phyloP scores from a whole-genome alignment of 2,329 filamentous ascomycete genomes.

The Cordyceps militaris region DNA sequence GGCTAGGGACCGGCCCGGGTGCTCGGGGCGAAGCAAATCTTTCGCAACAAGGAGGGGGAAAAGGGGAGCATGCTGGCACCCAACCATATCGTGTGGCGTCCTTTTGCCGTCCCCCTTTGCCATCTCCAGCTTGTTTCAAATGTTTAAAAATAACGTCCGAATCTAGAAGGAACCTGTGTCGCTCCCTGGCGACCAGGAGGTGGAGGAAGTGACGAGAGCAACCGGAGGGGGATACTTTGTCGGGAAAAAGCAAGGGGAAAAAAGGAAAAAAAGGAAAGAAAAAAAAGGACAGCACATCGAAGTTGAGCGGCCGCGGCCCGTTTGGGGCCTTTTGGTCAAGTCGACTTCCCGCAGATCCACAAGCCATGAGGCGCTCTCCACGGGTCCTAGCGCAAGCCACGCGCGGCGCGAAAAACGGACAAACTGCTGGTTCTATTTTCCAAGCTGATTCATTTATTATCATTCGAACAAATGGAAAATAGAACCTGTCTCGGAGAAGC shows the following conservation, averaged over 20 bases:
- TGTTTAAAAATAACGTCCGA: neutral
- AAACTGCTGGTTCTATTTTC: neutral
- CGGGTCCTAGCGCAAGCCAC: constrained; percentile 5
- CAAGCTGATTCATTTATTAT: neutral
- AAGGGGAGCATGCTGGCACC: neutral
- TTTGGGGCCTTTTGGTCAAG: neutral
- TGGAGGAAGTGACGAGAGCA: too few relatives aligned
- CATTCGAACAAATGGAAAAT: neutral
- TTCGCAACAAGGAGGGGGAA: neutral
- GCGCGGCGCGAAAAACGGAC: neutral
- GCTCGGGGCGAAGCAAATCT: constrained; percentile 8
- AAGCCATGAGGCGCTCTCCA: neutral
- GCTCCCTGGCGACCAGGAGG: too few relatives aligned
- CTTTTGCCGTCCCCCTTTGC: neutral
- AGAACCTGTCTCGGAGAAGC: too few relatives aligned
- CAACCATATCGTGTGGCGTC: constrained; percentile 3
- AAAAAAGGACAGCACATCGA: neutral
- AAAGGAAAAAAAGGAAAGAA: neutral
- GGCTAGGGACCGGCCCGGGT: constrained; percentile 8
- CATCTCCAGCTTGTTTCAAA: constrained; percentile 8
- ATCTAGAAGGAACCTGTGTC: neutral
- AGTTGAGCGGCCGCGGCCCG: neutral
- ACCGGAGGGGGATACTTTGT: too few relatives aligned
- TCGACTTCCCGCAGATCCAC: constrained; percentile 1
- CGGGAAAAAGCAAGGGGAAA: neutral